Evolutionary conservation across 148 eudicot genomes (phyloP).

Genomic region (Fagopyrum homotropicum): DNA sequence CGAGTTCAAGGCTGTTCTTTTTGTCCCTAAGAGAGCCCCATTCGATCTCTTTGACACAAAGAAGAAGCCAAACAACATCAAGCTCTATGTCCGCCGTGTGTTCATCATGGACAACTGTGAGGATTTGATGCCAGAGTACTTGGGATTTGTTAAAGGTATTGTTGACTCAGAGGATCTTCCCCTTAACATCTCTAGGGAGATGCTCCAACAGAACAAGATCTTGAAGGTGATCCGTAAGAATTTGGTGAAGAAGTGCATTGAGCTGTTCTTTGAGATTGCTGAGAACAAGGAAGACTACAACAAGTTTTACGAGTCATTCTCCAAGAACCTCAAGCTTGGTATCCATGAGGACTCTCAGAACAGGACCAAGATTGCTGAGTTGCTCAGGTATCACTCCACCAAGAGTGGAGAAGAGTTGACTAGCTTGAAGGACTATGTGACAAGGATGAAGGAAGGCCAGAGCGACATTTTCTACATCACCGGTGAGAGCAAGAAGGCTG

Average conservation of each 20-base stretch:
- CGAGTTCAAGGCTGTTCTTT: conserved; percentile 81
- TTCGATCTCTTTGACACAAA: conserved; percentile 74
- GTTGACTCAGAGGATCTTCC: conserved; percentile 86
- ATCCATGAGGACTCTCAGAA: conserved; percentile 73
- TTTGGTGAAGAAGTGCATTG: conserved; percentile 76
- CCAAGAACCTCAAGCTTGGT: conserved; percentile 83
- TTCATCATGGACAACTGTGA: conserved; percentile 94
- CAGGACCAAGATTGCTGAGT: conserved; percentile 68
- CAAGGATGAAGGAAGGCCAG: conserved; percentile 85
- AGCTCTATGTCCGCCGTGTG: conserved; percentile 79
- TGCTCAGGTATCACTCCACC: conserved; percentile 81
- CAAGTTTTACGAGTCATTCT: conserved; percentile 72
- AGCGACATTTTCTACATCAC: conserved; percentile 74
- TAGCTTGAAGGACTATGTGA: conserved; percentile 77
- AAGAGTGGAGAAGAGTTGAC: conserved; percentile 89
- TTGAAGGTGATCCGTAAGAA: conserved; percentile 87
- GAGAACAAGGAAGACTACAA: conserved; percentile 86
- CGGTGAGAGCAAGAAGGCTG: conserved; percentile 89
- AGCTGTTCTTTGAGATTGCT: conserved; percentile 82
- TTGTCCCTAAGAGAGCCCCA: conserved; percentile 90
- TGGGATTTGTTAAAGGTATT: conserved; percentile 82
- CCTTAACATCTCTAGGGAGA: conserved; percentile 74
- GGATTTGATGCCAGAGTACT: conserved; percentile 74
- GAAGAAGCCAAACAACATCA: conserved; percentile 86
- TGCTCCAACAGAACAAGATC: conserved; percentile 77